Evolutionary conservation across 2,329 filamentous ascomycete species (phyloP).

Genomic region (Ophiobolus disseminans): DNA sequence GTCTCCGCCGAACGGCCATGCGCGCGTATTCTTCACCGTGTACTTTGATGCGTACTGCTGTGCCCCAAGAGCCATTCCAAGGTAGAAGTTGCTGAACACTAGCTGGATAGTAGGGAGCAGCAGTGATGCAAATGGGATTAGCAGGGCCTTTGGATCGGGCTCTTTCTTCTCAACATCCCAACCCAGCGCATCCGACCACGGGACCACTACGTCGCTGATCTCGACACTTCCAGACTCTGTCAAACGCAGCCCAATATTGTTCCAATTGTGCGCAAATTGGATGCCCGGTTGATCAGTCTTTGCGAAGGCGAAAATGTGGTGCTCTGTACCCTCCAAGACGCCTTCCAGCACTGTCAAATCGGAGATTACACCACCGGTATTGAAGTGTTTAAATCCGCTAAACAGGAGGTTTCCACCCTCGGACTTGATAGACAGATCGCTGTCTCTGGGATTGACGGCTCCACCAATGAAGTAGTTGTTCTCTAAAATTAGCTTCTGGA

Average conservation of each 20-base stretch:
- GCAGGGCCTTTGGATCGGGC: constrained; percentile 59
- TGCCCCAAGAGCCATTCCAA: constrained; percentile 68
- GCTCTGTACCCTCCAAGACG: constrained; percentile 62
- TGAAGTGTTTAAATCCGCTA: constrained; percentile 70
- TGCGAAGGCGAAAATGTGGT: constrained; percentile 70
- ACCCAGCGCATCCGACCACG: constrained; percentile 68
- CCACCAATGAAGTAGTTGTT: constrained; percentile 73
- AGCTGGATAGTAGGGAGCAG: constrained; percentile 70
- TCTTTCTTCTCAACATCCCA: constrained; percentile 62
- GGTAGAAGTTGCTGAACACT: constrained; percentile 71
- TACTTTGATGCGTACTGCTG: constrained; percentile 64
- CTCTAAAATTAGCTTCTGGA: constrained; percentile 63
- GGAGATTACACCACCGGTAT: constrained; percentile 70
- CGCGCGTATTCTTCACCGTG: constrained; percentile 62
- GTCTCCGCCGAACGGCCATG: constrained; percentile 71
- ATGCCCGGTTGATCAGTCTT: constrained; percentile 65
- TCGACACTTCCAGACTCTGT: constrained; percentile 69
- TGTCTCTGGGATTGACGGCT: constrained; percentile 70
- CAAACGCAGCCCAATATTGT: constrained; percentile 68
- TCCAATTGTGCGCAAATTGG: constrained; percentile 66
- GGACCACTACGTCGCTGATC: constrained; percentile 63
- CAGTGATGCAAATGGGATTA: constrained; percentile 63
- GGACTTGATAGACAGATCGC: constrained; percentile 63
- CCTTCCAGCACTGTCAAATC: constrained; percentile 72
- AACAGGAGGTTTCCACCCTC: constrained; percentile 65